Conservation (phyloP, 139 green algal genomes). For the Chlamydomonas asymmetrica region DNA sequence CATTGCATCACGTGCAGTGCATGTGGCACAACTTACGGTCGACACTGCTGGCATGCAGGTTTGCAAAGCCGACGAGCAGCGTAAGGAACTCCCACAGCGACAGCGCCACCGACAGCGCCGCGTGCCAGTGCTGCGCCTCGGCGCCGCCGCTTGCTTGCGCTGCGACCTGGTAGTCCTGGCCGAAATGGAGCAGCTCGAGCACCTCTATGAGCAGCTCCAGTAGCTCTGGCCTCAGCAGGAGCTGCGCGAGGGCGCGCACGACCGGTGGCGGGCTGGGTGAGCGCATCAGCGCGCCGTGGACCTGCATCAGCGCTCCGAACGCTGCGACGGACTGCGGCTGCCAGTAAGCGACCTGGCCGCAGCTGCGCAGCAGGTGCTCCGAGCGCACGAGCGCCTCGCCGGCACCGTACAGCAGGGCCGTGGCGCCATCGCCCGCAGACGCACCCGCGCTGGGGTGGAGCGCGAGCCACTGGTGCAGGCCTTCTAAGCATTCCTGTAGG, state of each 20-base stretch:
- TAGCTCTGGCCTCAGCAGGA: slow-evolving; percentile 29
- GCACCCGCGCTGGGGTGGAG: no score
- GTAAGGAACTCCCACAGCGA: slow-evolving; percentile 26
- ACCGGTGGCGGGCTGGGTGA: slow-evolving; percentile 4
- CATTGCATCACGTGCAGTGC: no score
- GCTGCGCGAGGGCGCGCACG: not conserved
- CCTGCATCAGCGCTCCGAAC: slow-evolving; percentile 20
- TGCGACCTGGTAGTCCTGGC: not conserved
- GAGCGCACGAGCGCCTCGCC: slow-evolving; percentile 12
- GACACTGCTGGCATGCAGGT: not conserved
- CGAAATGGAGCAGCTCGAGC: slow-evolving; percentile 36
- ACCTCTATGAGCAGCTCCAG: slow-evolving; percentile 28
- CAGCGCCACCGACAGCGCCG: slow-evolving; percentile 1
- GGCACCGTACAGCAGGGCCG: slow-evolving; percentile 3
- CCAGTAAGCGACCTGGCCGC: slow-evolving; percentile 19
- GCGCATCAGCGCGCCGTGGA: slow-evolving; percentile 12
- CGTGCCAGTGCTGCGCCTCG: no score
- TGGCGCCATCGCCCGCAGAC: no score
- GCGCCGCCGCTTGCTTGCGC: not conserved
- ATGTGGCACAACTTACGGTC: slow-evolving; percentile 5
- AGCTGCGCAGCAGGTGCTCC: slow-evolving; percentile 9
- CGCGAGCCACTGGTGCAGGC: slow-evolving; percentile 2
- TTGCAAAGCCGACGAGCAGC: slow-evolving; percentile 20
- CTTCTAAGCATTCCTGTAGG: not conserved
- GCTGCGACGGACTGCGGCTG: slow-evolving; percentile 10